phyloP scores from a whole-genome alignment of 768 basidiomycete genomes.

The Pholiota microspora region DNA sequence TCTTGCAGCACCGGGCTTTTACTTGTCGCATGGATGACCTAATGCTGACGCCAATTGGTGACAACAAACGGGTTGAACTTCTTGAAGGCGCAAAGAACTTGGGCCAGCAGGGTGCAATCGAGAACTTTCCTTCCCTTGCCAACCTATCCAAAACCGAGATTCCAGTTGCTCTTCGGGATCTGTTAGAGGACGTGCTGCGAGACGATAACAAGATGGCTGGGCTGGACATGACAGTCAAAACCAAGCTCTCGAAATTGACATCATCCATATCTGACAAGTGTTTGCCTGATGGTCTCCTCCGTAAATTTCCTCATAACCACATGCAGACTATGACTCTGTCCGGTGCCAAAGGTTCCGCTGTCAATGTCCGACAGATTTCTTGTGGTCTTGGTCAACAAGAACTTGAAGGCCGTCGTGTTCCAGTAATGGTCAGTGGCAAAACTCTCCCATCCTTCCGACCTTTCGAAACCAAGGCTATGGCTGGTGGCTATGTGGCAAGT shows the following conservation, averaged over 20 bases:
- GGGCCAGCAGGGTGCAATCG: slow-evolving; percentile 86
- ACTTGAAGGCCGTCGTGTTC: slow-evolving; percentile 96
- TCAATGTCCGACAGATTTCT: slow-evolving; percentile 98
- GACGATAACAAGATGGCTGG: slow-evolving; percentile 98
- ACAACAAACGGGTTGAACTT: slow-evolving; percentile 64
- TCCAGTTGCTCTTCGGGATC: slow-evolving; percentile 51
- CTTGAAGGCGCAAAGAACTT: slow-evolving; percentile 64
- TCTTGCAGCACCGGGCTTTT: slow-evolving; percentile 94
- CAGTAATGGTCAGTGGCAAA: slow-evolving; percentile 99
- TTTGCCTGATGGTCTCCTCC: slow-evolving; percentile 83
- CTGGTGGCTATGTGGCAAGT: slow-evolving; percentile 97
- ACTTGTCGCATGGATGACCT: slow-evolving; percentile 99
- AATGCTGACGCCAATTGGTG: slow-evolving; percentile 80
- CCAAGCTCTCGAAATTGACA: slow-evolving; percentile 80
- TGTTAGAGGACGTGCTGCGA: slow-evolving; percentile 89
- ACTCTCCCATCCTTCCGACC: slow-evolving; percentile 95
- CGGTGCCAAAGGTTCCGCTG: slow-evolving; percentile 96
- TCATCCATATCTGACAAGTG: slow-evolving; percentile 86
- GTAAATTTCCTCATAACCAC: slow-evolving; percentile 96
- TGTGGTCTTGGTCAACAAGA: slow-evolving; percentile 97
- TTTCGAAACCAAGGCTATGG: slow-evolving; percentile 97
- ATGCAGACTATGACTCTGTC: slow-evolving; percentile 99
- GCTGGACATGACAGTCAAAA: slow-evolving; percentile 90
- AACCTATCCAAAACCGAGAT: slow-evolving; percentile 51
- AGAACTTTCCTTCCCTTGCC: slow-evolving; percentile 80